phyloP scores from a whole-genome alignment of 345 rosid genomes.

The Arabidopsis suecica region DNA sequence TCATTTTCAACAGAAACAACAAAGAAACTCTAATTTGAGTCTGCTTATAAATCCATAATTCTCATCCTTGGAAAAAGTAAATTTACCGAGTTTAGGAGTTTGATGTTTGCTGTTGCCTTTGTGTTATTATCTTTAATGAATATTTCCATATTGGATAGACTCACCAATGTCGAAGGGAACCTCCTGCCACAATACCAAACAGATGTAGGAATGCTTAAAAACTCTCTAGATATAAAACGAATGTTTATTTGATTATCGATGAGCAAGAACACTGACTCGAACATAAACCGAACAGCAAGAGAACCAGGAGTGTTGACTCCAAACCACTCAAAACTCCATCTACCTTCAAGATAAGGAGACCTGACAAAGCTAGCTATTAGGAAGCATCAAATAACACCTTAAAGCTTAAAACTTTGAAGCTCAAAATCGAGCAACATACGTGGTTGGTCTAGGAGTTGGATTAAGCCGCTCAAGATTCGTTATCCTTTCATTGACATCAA shows the following conservation, averaged over 20 bases:
- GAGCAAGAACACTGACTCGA: slow-evolving; percentile 61
- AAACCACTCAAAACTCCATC: slow-evolving; percentile 97
- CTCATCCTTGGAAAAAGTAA: neutral
- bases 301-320: slow-evolving; percentile 76
- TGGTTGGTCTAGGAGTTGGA: slow-evolving; percentile 95
- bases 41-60: neutral
- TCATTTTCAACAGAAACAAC: neutral
- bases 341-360: slow-evolving; percentile 91
- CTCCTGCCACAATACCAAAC: slow-evolving; percentile 57
- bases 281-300: slow-evolving; percentile 65
- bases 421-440: slow-evolving; percentile 57
- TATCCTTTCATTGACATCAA: slow-evolving; percentile 92
- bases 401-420: neutral
- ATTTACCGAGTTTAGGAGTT: slow-evolving; percentile 67
- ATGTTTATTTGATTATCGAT: neutral
- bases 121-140: slow-evolving; percentile 72
- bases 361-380: slow-evolving; percentile 70
- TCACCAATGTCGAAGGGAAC: slow-evolving; percentile 73
- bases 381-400: slow-evolving; percentile 33
- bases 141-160: slow-evolving; percentile 70
- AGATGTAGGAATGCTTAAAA: neutral
- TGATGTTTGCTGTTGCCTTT: slow-evolving; percentile 62
- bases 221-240: neutral
- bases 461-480: slow-evolving; percentile 82
- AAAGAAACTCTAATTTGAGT: neutral